phyloP scores from a whole-genome alignment of 768 basidiomycete genomes.

The Tulasnella sp. region DNA sequence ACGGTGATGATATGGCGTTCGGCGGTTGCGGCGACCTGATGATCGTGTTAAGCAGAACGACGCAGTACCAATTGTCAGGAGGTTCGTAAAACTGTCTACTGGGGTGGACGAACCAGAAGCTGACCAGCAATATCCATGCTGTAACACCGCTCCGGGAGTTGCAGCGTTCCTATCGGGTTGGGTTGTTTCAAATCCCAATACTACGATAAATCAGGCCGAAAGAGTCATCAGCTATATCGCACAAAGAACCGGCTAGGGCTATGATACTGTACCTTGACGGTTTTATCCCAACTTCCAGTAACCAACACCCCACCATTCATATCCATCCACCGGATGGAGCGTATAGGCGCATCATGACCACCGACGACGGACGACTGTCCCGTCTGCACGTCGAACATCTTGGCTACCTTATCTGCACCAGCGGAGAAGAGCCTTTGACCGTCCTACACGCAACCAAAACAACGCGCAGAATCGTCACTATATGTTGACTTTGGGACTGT shows the following conservation, averaged over 20 bases:
- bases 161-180: conserved; percentile 64
- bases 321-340: conserved; percentile 70
- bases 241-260: no score
- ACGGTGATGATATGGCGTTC: conserved; percentile 85
- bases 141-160: conserved; percentile 84
- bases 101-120: no score
- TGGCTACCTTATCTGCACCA: conserved; percentile 90
- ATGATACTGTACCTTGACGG: conserved; percentile 82
- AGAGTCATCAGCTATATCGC: background rate
- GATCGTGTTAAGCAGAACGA: no score
- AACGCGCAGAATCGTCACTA: conserved; percentile 2
- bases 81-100: no score
- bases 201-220: conserved; percentile 31
- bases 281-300: conserved; percentile 98
- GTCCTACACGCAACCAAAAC: conserved; percentile 51
- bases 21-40: conserved; percentile 89
- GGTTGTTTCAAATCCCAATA: conserved; percentile 84
- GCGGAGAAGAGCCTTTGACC: conserved; percentile 85
- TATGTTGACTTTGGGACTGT: background rate
- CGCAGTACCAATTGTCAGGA: no score
- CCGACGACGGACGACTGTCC: conserved; percentile 75
- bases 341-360: conserved; percentile 81
- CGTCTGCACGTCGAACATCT: conserved; percentile 81
- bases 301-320: conserved; percentile 65
- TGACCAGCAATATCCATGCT: conserved; percentile 71